Conservation (phyloP, 352 stramenopile genomes). For the Pythium dissotocum region DNA sequence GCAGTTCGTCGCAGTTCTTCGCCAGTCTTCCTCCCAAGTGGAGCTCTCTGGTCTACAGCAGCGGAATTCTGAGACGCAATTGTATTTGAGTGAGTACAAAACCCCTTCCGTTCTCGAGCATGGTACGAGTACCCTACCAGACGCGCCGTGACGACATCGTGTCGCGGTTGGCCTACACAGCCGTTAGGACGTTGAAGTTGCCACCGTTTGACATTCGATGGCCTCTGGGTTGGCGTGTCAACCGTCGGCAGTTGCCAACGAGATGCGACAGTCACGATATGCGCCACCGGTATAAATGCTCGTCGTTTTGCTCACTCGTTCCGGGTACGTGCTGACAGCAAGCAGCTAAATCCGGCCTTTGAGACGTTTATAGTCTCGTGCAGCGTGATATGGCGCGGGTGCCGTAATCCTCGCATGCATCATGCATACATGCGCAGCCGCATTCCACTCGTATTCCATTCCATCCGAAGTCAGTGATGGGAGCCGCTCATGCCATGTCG, state of each 20-base stretch:
- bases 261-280: neutral
- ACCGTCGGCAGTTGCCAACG: neutral
- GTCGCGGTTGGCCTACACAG: neutral
- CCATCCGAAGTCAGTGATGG: neutral
- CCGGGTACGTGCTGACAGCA: neutral
- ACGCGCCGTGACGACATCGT: neutral
- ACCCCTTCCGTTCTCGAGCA: no score
- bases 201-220: neutral
- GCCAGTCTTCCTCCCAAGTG: neutral
- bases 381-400: neutral
- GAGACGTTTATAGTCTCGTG: neutral
- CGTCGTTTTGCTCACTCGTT: neutral
- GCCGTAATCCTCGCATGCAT: neutral
- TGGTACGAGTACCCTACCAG: no score
- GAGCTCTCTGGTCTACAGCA: no score
- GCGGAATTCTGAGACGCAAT: no score
- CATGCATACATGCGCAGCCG: neutral
- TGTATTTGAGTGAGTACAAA: neutral
- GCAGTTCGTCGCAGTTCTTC: neutral
- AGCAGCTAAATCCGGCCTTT: neutral
- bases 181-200: conserved; percentile 5
- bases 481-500: conserved; percentile 9
- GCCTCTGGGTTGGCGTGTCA: neutral
- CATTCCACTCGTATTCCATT: neutral
- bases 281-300: no score